Evolutionary conservation across 2,329 filamentous ascomycete genomes (phyloP), one percentile per base, ranked within the genome.

Genomic region (Sporothrix protearum): DNA sequence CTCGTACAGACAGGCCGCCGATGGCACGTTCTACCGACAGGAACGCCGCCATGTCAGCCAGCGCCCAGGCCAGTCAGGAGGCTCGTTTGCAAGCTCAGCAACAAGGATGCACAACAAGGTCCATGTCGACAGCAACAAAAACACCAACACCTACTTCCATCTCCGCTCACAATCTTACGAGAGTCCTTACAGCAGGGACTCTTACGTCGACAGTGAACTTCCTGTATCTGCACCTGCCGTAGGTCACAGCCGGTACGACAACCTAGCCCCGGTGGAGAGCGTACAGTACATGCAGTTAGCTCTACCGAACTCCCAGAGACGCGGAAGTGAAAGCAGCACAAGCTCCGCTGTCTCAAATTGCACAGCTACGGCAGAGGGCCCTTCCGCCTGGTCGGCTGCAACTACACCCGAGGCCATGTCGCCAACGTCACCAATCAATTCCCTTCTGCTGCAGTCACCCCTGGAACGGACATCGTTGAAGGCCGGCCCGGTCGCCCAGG

Each of bases 381-480:
- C 19, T 6, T 73, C 64, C 1, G 39, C 68, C 4, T 75, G 72
- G 72, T 75, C 74, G 2, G 51, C 68, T 2, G 33, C 73, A 8
- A 67, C 72, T 1, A 75, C 74, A 14, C 72, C 73, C 3, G 74
- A 73, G 28, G 61, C 71, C 28, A 61, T 71, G 68, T 75, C 74
- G 2, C 74, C 74, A 2, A 67, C 68, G 0, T 73, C 72, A 3
- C 69, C 72, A 4, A 45, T 47, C 45, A 63, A 30, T 39, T 53
- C 45, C 19, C 36, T 59, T 8, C 33, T 73, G 39, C 55, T 68
- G 2, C 64, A 63, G 1, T 71, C 69, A 2, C 73, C 39, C 1
- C 57, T 68, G 0, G 63, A 72, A 25, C 67, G 53, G 1, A 30
- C 33, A 2, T 61, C 53, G 10, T 72, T 68, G 2, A 72, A 66